A percentile compares a stretch with the other conserved stretches of the same genome.
Evolutionary conservation across 208 protist genomes (phyloP).

Genomic region (Leishmania major): DNA sequence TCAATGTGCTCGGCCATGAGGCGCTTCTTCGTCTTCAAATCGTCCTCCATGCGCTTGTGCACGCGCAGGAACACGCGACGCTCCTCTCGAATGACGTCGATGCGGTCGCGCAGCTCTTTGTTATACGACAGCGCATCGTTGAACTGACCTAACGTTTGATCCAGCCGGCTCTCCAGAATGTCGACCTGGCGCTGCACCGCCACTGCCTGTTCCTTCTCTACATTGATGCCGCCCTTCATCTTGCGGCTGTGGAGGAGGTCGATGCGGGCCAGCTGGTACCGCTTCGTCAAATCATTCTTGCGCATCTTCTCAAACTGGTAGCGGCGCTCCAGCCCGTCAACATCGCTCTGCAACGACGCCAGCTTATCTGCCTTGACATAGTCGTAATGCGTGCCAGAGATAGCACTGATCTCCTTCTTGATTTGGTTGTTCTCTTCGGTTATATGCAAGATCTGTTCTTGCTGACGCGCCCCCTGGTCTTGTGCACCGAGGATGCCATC

Average conservation of each 20-base stretch:
- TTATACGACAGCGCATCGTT: conserved; percentile 96
- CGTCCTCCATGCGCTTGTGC: conserved; percentile 95
- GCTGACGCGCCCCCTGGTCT: conserved; percentile 65
- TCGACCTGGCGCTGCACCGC: conserved; percentile 93
- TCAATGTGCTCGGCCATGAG: conserved; percentile 96
- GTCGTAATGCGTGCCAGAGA: conserved; percentile 75
- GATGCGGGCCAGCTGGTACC: conserved; percentile 84
- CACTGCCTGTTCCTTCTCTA: conserved; percentile 89
- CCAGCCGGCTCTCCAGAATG: conserved; percentile 95
- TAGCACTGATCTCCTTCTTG: conserved; percentile 85
- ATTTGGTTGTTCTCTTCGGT: conserved; percentile 86
- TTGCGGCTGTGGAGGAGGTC: conserved; percentile 86
- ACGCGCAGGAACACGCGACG: conserved; percentile 97
- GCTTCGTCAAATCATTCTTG: conserved; percentile 89
- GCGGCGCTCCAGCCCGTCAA: conserved; percentile 87
- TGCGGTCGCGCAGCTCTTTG: conserved; percentile 94
- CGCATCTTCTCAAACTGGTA: conserved; percentile 94
- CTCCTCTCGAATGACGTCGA: conserved; percentile 96
- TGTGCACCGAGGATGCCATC: conserved; percentile 63
- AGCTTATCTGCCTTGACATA: conserved; percentile 91
- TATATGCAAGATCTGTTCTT: conserved; percentile 78
- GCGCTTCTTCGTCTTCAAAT: conserved; percentile 93
- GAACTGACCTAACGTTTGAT: conserved; percentile 96
- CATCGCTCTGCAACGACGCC: conserved; percentile 77
- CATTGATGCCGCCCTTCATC: conserved; percentile 90